These are phyloP conservation scores for Phytophthora idaei DNA, from an alignment of 352 stramenopile genomes.

Conservation along the genomic window DNA sequence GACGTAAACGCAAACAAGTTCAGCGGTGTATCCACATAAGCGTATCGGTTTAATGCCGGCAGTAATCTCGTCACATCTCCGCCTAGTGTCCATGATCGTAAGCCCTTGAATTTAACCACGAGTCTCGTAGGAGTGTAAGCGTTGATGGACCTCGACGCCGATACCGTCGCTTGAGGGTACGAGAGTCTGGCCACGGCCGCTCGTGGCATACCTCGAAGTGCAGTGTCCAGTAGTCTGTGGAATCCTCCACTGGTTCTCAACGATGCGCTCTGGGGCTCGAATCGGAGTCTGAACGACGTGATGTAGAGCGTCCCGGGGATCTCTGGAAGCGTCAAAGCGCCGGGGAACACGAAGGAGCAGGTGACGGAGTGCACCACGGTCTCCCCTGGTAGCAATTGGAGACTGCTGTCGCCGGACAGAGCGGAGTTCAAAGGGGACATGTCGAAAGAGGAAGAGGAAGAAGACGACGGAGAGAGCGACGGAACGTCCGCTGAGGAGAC, in stretches of 20 bases:
- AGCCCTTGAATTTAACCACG: conserved; percentile 84
- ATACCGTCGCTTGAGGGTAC: conserved; percentile 61
- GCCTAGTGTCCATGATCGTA: conserved; percentile 69
- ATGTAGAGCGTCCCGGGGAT: conserved; percentile 68
- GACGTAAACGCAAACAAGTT: conserved; percentile 73
- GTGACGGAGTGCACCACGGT: conserved; percentile 39
- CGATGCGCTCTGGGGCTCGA: conserved; percentile 61
- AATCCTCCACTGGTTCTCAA: conserved; percentile 49
- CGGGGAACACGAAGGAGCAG: conserved; percentile 67
- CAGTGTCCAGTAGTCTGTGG: conserved; percentile 65
- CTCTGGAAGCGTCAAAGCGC: conserved; percentile 42
- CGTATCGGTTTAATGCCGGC: conserved; percentile 70
- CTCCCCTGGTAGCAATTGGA: conserved; percentile 48
- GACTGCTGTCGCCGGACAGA: conserved; percentile 12
- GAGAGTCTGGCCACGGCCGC: conserved; percentile 67
- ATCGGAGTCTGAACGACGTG: conserved; percentile 73
- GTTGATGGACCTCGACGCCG: conserved; percentile 37
- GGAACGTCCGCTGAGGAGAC: conserved; percentile 8
- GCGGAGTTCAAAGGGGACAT: conserved; percentile 18
- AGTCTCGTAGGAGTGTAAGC: conserved; percentile 53
- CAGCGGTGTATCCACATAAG: conserved; percentile 74
- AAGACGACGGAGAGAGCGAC: conserved; percentile 23
- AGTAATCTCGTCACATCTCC: conserved; percentile 72
- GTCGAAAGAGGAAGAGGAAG: conserved; percentile 36
- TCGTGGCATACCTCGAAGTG: conserved; percentile 64